Evolutionary conservation across 2,329 filamentous ascomycete species (phyloP).

Genomic region (Botrytis fabae): DNA sequence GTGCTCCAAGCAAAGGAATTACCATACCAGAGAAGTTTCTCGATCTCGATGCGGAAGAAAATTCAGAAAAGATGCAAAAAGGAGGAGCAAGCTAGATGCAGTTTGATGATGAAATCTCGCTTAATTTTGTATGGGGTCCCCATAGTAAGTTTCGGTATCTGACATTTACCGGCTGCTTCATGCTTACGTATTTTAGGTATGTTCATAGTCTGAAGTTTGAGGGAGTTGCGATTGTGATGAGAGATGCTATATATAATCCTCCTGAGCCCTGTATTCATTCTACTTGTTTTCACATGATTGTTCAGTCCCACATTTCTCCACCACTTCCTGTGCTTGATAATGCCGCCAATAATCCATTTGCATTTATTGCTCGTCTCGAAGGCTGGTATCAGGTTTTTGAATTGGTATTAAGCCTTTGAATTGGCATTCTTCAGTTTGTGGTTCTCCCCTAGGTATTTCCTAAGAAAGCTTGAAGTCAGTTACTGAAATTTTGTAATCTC

Average conservation of each 20-base stretch:
- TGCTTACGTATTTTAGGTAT: neutral
- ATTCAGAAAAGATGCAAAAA: neutral
- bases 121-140: neutral
- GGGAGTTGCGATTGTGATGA: neutral
- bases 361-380: neutral
- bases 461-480: neutral
- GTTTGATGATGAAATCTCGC: neutral
- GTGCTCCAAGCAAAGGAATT: no score
- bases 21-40: no score
- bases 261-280: neutral
- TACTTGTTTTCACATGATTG: neutral
- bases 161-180: neutral
- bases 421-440: neutral
- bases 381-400: fast-evolving
- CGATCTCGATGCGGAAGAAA: no score
- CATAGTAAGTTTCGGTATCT: neutral
- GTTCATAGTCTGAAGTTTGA: neutral
- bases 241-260: neutral
- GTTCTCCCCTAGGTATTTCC: neutral
- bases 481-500: neutral
- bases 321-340: neutral
- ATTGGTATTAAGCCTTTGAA: neutral
- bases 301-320: neutral
- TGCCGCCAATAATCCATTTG: neutral
- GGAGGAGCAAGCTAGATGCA: neutral